Evolutionary conservation across 1,139 yeast genomes (phyloP), one percentile per base, ranked within the genome.

Genomic region (Geotrichum restrictum): DNA sequence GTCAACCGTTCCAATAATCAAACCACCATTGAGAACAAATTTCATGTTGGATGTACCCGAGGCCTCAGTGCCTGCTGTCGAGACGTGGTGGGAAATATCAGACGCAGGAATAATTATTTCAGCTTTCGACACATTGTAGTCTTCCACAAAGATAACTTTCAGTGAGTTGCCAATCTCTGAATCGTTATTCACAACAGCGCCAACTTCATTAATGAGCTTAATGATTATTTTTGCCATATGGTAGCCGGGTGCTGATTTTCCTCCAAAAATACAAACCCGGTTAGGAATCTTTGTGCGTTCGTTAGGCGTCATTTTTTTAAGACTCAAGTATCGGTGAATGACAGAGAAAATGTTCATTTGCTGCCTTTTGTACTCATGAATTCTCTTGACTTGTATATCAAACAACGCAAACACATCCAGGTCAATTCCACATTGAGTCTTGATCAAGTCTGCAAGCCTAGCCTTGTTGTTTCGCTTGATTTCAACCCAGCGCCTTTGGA

Each of bases 21-120:
- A 78, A 50, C 97, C 97, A 70, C 96, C 97, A 65, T 88, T 89
- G 70, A 89, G 74, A 29, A 89, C 96, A 68, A 89, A 89, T 74
- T 89, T 91, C 97, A 89, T 89, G 74, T 89, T 88, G 46, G 95
- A 86, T 43, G 98, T 89, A 68, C 97, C 97, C 1, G 95, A 85
- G 22, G 96, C 97, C 70, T 89, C 98, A 22, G 98, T 89, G 62
- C 98, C 98, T 11, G 97, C 97, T 46, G 97, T 89, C 13, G 96
- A 88, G 60, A 89, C 89, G 72, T 89, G 98, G 71, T 89, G 94
- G 48, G 95, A 85, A 64, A 89, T 76, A 67, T 89, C 97, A 43
- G 93, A 83, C 16, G 93, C 97, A 21, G 97, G 96, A 59, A 82
- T 78, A 64, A 91, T 88, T 55, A 88, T 80, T 71, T 91, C 96